phyloP scores from a whole-genome alignment of 1,284 basidiomycete genomes.

The Cryptococcus sp. region DNA sequence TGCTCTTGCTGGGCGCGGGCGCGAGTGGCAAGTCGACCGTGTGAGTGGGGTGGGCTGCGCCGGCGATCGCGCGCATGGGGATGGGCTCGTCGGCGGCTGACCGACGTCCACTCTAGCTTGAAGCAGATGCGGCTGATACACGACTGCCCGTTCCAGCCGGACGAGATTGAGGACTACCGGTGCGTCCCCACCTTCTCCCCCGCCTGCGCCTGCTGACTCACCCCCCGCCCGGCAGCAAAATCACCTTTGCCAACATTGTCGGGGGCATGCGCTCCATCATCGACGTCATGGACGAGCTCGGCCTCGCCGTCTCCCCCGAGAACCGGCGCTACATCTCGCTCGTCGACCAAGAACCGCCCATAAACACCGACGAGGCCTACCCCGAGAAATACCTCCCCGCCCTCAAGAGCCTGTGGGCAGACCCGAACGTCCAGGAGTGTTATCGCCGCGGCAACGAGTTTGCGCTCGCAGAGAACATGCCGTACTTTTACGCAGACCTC shows the following conservation, averaged over 20 bases:
- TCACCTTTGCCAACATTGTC: conserved; percentile 87
- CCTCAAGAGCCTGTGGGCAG: conserved; percentile 71
- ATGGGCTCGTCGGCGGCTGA: neutral
- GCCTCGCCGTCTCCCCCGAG: conserved; percentile 63
- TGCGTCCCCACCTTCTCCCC: conserved; percentile 11
- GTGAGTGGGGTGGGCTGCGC: too few species aligned
- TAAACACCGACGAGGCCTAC: conserved; percentile 67
- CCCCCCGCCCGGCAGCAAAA: conserved; percentile 57
- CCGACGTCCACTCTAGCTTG: conserved; percentile 12
- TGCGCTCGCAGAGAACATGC: conserved; percentile 31
- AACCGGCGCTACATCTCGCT: conserved; percentile 58
- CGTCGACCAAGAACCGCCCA: conserved; percentile 65
- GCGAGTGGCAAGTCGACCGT: conserved; percentile 88
- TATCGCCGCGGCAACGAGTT: conserved; percentile 49
- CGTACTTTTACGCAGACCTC: conserved; percentile 68
- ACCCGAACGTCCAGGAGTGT: conserved; percentile 68
- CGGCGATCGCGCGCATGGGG: neutral
- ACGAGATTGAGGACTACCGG: conserved; percentile 46
- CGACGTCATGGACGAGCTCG: conserved; percentile 85
- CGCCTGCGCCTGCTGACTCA: neutral
- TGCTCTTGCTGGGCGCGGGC: conserved; percentile 83
- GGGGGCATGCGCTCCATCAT: conserved; percentile 77
- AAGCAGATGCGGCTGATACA: conserved; percentile 50
- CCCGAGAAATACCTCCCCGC: conserved; percentile 48
- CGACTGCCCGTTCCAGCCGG: conserved; percentile 34